phyloP scores from a whole-genome alignment of 441 rosid species.

The Theobroma grandiflorum region DNA sequence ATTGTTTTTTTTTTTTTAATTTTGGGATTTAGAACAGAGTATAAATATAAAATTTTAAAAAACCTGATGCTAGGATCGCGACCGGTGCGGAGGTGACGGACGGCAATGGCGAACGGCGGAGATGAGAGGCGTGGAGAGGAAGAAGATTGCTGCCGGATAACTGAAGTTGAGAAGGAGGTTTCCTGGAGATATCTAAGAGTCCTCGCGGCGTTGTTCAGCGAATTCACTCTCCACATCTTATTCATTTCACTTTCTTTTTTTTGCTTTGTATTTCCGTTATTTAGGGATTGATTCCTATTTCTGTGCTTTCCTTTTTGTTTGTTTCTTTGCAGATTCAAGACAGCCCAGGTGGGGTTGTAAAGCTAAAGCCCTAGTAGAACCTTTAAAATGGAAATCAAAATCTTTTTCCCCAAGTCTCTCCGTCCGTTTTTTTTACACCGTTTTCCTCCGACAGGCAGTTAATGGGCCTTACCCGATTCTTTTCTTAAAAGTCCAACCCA shows the following conservation, averaged over 20 bases:
- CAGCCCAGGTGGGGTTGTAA: neutral
- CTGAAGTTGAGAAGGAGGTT: conserved; percentile 23
- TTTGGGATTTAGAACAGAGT: neutral
- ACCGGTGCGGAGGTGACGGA: conserved; percentile 25
- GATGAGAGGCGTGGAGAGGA: neutral
- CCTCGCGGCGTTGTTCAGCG: conserved; percentile 4
- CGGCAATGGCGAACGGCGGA: conserved; percentile 8
- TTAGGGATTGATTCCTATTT: neutral
- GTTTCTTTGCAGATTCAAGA: neutral
- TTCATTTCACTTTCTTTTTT: neutral
- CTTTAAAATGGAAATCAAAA: neutral
- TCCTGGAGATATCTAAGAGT: conserved; percentile 17
- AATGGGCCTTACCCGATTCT: too few species aligned
- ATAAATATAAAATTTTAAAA: neutral
- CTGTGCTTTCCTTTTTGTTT: neutral
- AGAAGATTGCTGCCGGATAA: conserved; percentile 4
- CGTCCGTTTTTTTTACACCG: too few species aligned
- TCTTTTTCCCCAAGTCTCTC: neutral
- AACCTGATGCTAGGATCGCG: conserved; percentile 25
- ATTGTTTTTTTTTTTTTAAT: neutral
- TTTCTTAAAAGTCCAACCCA: too few species aligned
- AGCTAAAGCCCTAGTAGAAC: neutral
- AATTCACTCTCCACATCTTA: conserved; percentile 14
- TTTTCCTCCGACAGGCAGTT: too few species aligned
- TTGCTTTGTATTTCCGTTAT: neutral